Base-by-base conservation (phyloP, 2,329 filamentous ascomycete genomes). In the Ceratocystis diversiconidia region DNA sequence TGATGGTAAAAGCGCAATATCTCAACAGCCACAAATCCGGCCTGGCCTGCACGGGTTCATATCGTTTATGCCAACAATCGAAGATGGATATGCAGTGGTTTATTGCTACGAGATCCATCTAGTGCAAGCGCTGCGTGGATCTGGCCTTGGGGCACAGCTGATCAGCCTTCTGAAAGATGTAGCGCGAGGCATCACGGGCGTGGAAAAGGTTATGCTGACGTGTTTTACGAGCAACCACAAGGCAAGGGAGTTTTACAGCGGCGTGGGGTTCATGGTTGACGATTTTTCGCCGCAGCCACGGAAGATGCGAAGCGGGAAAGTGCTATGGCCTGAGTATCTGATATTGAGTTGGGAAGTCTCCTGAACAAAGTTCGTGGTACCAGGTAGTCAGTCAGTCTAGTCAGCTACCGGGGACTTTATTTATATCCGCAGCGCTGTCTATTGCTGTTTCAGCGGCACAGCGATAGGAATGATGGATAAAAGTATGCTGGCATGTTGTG, bases 91-190 rank as follows among this genome's bases (percentile, higher is more conserved):
- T 67, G 78, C 84, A 0, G 87, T 91, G 1, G 72, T 90, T 22
- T 92, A 91, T 73, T 86, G 88, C 73, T 92, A 91, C 72, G 88
- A 92, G 74, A 83, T 92, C 44, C 88, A 92, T 71, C 79, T 92
- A 2, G 74, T 77, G 46, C 74, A 78, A 1, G 74, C 77, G 1
- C 72, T 88, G 3, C 81, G 82, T 69, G 79, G 85, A 76, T 83
- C 81, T 15, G 87, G 88, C 0, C 75, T 92, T 1, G 87, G 85
- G 1, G 76, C 72, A 12, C 74, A 79, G 12, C 76, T 92, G 48
- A 83, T 92, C 76, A 71, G 73, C 1, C 75, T 83, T 67, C 79
- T 83, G 6, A 79, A 81, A 60, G 72, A 72, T 3, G 76, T 85
- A 3, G 87, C 82, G 6, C 69, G 73, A 25, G 79, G 79, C 64